These are phyloP conservation scores for Pestalotiopsis sp. DNA, from an alignment of 2,329 filamentous ascomycete genomes.

Conservation along the genomic window DNA sequence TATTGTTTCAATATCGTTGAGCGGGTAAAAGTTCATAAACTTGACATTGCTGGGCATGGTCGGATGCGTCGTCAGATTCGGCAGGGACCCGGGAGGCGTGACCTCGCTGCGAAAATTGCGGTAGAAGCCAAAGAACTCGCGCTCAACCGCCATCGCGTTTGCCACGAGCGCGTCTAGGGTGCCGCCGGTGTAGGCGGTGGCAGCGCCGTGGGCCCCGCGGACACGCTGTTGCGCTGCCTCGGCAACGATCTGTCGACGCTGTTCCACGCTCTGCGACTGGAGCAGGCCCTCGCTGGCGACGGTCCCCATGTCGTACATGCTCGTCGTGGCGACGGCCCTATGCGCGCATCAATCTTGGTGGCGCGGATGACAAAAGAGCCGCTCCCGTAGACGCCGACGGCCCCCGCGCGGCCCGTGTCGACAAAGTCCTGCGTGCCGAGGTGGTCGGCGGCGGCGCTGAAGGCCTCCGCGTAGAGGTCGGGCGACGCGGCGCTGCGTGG, in stretches of 20 bases:
- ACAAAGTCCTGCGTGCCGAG: neutral
- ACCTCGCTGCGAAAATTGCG: neutral
- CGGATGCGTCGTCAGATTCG: neutral
- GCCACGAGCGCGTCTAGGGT: neutral
- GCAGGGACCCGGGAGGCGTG: neutral
- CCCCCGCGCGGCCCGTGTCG: neutral
- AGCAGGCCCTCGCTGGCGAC: neutral
- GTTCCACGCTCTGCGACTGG: neutral
- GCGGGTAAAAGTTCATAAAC: neutral
- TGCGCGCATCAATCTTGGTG: neutral
- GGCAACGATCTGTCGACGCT: neutral
- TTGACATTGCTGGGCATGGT: neutral
- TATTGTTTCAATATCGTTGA: neutral
- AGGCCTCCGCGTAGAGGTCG: neutral
- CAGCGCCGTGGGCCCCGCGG: neutral
- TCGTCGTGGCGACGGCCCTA: neutral
- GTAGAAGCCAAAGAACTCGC: neutral
- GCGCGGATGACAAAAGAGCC: neutral
- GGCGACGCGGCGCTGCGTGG: neutral
- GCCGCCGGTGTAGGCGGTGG: neutral
- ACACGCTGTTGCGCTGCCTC: neutral
- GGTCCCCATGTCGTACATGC: neutral
- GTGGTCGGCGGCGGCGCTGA: neutral
- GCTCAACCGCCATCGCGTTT: neutral
- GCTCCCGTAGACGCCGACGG: neutral